phyloP scores from a whole-genome alignment of 805 yeast species.

The Metschnikowia orientalis region DNA sequence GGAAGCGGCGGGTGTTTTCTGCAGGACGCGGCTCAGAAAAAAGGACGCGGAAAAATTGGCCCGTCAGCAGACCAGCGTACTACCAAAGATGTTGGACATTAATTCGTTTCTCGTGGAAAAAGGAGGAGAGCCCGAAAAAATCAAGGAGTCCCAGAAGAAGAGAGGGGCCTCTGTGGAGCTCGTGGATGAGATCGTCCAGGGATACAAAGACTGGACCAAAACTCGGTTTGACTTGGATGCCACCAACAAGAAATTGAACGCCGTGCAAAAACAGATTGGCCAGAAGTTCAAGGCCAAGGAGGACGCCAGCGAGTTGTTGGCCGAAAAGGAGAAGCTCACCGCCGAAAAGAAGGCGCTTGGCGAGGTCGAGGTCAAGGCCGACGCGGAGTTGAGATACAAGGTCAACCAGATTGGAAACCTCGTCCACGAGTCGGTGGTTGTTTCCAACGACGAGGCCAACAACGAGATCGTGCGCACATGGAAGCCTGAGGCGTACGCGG shows the following conservation, averaged over 20 bases:
- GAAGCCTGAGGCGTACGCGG: conserved; percentile 69
- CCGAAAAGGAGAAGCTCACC: conserved; percentile 71
- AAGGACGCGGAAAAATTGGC: conserved; percentile 2
- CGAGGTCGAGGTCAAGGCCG: conserved; percentile 74
- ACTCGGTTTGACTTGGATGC: conserved; percentile 80
- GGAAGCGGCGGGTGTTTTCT: too few relatives aligned
- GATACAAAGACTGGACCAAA: conserved; percentile 89
- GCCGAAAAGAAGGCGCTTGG: conserved; percentile 64
- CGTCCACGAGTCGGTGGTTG: conserved; percentile 88
- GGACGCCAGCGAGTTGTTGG: conserved; percentile 81
- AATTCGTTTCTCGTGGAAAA: conserved; percentile 89
- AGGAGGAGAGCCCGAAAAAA: conserved; percentile 92
- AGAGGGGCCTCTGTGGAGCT: conserved; percentile 93
- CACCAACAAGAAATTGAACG: conserved; percentile 81
- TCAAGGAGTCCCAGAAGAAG: conserved; percentile 84
- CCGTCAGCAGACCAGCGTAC: conserved; percentile 1
- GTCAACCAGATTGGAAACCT: conserved; percentile 91
- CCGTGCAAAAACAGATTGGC: conserved; percentile 90
- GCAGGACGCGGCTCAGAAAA: too few relatives aligned
- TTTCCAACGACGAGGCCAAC: conserved; percentile 83
- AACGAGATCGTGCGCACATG: conserved; percentile 84
- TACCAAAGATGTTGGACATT: conserved; percentile 77
- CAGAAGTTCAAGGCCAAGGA: conserved; percentile 90
- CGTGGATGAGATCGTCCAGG: conserved; percentile 90
- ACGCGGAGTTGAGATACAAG: conserved; percentile 65